Base-by-base conservation (phyloP, 169 alveolate species). In the Plasmodium knowlesi region DNA sequence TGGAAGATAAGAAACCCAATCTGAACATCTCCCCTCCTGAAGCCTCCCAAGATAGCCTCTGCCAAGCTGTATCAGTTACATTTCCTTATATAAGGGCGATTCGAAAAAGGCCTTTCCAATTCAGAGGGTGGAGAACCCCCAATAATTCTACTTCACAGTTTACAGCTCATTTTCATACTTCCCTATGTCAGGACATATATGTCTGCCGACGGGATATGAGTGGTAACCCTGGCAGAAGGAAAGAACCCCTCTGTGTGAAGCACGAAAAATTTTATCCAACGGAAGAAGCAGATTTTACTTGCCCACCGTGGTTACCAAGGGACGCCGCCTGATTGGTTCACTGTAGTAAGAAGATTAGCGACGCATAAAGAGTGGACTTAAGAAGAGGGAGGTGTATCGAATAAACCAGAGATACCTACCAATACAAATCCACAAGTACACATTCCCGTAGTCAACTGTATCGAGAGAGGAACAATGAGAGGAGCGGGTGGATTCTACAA, bases 401-500 rank as follows among this genome's bases (percentile, higher is more conserved):
- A 43, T 0, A 10, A n/a, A 43, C 5, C 12, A 43, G 54, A 43
- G 10, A n/a, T 9, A 32, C 1, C 0, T n/a, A 10, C 2, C 54
- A 43, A 10, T 43, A 43, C 54, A 43, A n/a, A n/a, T 43, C n/a
- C 54, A 12, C 12, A 12, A 16, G n/a, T 3, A 32, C 54, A 10
- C n/a, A 43, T 0, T 10, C 5, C 54, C 12, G 0, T 12, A 1
- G 0, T 0, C 54, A 43, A 10, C 54, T n/a, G 8, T 0, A 43
- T 43, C n/a, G 6, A 57, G 39, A 43, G 2, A 16, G 28, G 32
- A 22, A 54, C 32, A 79, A 82, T 53, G 61, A 85, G 78, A 74
- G 80, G 25, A 2, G 93, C 81, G 10, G 93, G 93, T 4, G 93
- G 93, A 9, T 85, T 85, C 57, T 85, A 85, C 67, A 85, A 85